Percentiles rank a stretch among this genome's conserved stretches.
Evolutionary conservation across 805 yeast genomes (phyloP).

Genomic region (Limtongia smithiae): DNA sequence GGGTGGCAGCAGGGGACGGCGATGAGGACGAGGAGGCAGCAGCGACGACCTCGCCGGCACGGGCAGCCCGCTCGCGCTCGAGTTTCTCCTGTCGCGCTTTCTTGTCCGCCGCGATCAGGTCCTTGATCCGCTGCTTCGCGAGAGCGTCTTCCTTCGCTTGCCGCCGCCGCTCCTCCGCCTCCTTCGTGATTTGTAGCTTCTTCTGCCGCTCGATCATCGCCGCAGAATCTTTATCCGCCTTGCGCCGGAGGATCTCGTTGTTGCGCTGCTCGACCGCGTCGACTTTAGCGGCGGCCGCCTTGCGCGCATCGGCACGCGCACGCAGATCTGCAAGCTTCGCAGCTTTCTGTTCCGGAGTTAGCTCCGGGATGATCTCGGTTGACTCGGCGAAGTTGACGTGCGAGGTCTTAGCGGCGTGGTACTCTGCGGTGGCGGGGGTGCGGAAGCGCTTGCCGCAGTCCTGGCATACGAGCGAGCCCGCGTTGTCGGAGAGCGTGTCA

Average conservation of each 20-base stretch:
- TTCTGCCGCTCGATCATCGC: slow-evolving; percentile 35
- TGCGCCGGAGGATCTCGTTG: slow-evolving; percentile 35
- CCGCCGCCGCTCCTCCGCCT: slow-evolving; percentile 34
- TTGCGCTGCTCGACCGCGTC: slow-evolving; percentile 33
- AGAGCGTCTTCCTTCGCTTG: slow-evolving; percentile 35
- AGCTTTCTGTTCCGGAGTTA: slow-evolving; percentile 34
- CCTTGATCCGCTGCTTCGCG: slow-evolving; percentile 36
- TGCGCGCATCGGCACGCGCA: slow-evolving; percentile 34
- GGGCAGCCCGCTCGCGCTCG: slow-evolving; percentile 17
- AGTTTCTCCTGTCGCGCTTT: slow-evolving; percentile 32
- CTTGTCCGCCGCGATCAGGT: slow-evolving; percentile 39
- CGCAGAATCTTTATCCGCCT: slow-evolving; percentile 34
- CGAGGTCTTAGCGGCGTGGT: slow-evolving; percentile 24
- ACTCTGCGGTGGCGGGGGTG: slow-evolving; percentile 25
- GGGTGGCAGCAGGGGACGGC: slow-evolving; percentile 19
- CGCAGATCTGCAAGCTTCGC: slow-evolving; percentile 35
- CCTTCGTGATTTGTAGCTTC: slow-evolving; percentile 35
- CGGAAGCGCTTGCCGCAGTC: slow-evolving; percentile 27
- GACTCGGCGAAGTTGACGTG: slow-evolving; percentile 27
- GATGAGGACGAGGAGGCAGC: slow-evolving; percentile 2
- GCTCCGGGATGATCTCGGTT: slow-evolving; percentile 25
- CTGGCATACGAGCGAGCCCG: slow-evolving; percentile 28
- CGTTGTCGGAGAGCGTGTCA: slow-evolving; percentile 25
- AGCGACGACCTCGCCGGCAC: slow-evolving; percentile 14
- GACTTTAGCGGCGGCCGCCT: slow-evolving; percentile 35